Percentiles rank a stretch among this genome's conserved stretches.
These are phyloP conservation scores for Fusarium illudens DNA, from an alignment of 2,329 filamentous ascomycete genomes.

Conservation along the genomic window DNA sequence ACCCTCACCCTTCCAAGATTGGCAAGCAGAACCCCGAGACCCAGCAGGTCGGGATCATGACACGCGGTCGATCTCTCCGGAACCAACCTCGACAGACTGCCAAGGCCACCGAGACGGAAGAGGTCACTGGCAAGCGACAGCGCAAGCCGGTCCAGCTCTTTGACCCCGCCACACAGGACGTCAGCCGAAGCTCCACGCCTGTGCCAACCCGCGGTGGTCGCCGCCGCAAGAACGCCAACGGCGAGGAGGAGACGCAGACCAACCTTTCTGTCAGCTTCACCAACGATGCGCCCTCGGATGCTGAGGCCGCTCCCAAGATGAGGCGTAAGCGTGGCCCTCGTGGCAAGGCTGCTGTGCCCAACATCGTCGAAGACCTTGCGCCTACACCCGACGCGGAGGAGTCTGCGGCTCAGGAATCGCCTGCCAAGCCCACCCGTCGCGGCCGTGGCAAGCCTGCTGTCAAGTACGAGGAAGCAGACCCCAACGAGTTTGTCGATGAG, in stretches of 20 bases:
- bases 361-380: constrained; percentile 38
- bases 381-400: constrained; percentile 34
- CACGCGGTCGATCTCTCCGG: constrained; percentile 61
- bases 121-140: constrained; percentile 62
- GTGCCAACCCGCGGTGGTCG: constrained; percentile 45
- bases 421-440: constrained; percentile 39
- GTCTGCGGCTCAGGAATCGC: constrained; percentile 23
- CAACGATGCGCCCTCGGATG: constrained; percentile 46
- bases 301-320: constrained; percentile 43
- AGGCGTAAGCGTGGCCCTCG: constrained; percentile 45
- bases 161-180: constrained; percentile 60
- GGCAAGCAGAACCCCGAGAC: constrained; percentile 66
- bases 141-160: constrained; percentile 61
- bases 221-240: constrained; percentile 45
- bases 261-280: constrained; percentile 47
- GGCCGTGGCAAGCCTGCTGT: constrained; percentile 38
- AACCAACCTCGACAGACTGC: constrained; percentile 66
- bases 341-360: constrained; percentile 36
- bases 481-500: constrained; percentile 43
- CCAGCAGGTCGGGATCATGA: constrained; percentile 61
- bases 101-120: constrained; percentile 64
- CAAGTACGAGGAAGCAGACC: constrained; percentile 43
- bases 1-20: constrained; percentile 64
- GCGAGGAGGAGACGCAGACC: constrained; percentile 41
- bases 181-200: constrained; percentile 63